Conservation (phyloP, 2,329 filamentous ascomycete species). For the Neonectria magnoliae region DNA sequence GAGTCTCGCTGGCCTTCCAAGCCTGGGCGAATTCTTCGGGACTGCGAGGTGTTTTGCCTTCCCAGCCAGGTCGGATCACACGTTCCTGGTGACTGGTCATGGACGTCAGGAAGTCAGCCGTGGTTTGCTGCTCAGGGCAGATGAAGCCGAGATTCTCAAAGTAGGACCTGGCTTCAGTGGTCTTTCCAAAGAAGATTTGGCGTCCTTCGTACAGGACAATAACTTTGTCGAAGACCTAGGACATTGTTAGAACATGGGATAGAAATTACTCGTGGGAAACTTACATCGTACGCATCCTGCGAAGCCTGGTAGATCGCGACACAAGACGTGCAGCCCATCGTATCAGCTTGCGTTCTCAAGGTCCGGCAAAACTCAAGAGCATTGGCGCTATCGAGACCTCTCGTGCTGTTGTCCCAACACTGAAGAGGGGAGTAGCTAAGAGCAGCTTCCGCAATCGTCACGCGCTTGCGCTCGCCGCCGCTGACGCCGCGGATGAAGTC, state of each 20-base stretch:
- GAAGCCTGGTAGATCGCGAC: too few species aligned
- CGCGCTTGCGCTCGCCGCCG: slow-evolving; percentile 61
- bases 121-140: slow-evolving; percentile 65
- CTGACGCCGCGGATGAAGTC: slow-evolving; percentile 69
- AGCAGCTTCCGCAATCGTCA: slow-evolving; percentile 47
- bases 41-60: slow-evolving; percentile 46
- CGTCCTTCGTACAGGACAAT: slow-evolving; percentile 73
- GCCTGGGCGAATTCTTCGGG: slow-evolving; percentile 48
- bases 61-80: slow-evolving; percentile 44
- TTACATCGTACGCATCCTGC: too few species aligned
- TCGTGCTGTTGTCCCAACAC: slow-evolving; percentile 77
- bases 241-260: too few species aligned
- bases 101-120: slow-evolving; percentile 74
- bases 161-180: slow-evolving; percentile 35
- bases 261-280: too few species aligned
- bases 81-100: slow-evolving; percentile 54
- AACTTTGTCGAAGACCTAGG: too few species aligned
- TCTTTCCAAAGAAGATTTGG: slow-evolving; percentile 61
- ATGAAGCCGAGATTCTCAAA: slow-evolving; percentile 62
- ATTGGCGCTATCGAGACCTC: slow-evolving; percentile 74
- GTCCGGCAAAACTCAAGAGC: too few species aligned
- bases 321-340: too few species aligned
- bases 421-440: slow-evolving; percentile 59
- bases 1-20: slow-evolving; percentile 42
- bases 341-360: too few species aligned